A percentile compares a stretch with the other conserved stretches of the same genome.
Conservation (phyloP, 306 rosid species). For the Ochetophila trinervis region DNA sequence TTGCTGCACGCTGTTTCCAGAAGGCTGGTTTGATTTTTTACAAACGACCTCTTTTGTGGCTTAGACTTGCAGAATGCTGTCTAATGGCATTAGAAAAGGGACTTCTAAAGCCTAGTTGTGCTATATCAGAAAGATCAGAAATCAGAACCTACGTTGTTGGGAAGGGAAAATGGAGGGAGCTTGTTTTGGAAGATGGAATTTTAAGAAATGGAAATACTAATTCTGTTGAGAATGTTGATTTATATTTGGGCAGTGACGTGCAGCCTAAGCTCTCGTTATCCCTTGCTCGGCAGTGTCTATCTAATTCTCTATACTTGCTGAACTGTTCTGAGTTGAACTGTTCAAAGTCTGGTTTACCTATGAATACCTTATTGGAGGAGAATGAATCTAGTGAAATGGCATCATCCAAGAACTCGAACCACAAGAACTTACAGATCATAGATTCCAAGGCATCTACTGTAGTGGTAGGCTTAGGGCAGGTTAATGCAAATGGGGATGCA, state of each 20-base stretch:
- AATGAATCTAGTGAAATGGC: constrained; percentile 53
- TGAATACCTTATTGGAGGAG: constrained; percentile 65
- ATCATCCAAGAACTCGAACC: constrained; percentile 55
- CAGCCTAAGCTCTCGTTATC: constrained; percentile 70
- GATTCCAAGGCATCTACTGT: constrained; percentile 63
- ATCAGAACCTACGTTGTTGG: constrained; percentile 73
- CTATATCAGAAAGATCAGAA: constrained; percentile 54
- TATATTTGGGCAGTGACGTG: constrained; percentile 49
- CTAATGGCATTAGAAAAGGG: constrained; percentile 91
- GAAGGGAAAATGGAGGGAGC: constrained; percentile 93
- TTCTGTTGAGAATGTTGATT: constrained; percentile 41
- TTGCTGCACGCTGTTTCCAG: constrained; percentile 90
- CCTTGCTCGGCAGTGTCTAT: constrained; percentile 79
- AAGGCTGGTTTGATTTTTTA: constrained; percentile 82
- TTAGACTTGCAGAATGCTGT: constrained; percentile 95
- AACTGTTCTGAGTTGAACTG: constrained; percentile 39
- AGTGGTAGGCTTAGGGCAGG: constrained; percentile 55
- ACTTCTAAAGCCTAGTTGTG: constrained; percentile 38
- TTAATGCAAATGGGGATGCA: constrained; percentile 68
- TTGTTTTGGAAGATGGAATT: constrained; percentile 62
- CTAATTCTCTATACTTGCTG: constrained; percentile 68
- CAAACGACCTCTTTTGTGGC: constrained; percentile 92
- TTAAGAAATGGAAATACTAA: constrained; percentile 44
- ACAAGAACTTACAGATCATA: constrained; percentile 46
- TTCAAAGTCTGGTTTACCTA: constrained; percentile 53